Evolutionary conservation across 1,284 basidiomycete species (phyloP).

Genomic region (Moniliophthora roreri): DNA sequence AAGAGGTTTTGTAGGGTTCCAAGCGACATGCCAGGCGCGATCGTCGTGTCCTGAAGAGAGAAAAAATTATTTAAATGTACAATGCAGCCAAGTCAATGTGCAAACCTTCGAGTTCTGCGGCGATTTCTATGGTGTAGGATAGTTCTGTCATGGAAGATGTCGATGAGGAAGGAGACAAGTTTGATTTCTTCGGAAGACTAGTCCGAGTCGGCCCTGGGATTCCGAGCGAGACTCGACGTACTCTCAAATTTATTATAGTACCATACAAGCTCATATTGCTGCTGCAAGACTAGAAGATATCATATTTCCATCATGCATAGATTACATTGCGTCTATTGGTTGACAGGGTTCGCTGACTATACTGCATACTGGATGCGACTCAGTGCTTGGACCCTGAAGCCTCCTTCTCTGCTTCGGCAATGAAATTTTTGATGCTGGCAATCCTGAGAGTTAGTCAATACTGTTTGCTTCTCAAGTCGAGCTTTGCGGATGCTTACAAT

Average conservation of each 20-base stretch:
- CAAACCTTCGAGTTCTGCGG: slow-evolving; percentile 4
- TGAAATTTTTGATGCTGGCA: slow-evolving; percentile 58
- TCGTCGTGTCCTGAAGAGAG: slow-evolving; percentile 71
- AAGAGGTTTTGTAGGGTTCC: slow-evolving; percentile 85
- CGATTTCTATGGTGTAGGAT: slow-evolving; percentile 3
- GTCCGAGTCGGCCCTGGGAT: too few relatives aligned
- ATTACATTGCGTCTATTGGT: too few relatives aligned
- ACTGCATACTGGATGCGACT: not conserved
- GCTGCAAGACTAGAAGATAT: too few relatives aligned
- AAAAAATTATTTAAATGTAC: not conserved
- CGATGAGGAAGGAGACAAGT: too few relatives aligned
- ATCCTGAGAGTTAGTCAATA: slow-evolving; percentile 40
- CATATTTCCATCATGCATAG: too few relatives aligned
- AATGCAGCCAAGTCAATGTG: not conserved
- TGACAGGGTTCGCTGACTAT: too few relatives aligned
- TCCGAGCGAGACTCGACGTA: too few relatives aligned
- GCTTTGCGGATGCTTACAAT: slow-evolving; percentile 47
- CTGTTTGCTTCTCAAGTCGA: slow-evolving; percentile 19
- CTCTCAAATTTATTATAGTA: too few relatives aligned
- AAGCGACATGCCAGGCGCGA: slow-evolving; percentile 86
- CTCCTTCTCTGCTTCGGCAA: slow-evolving; percentile 57
- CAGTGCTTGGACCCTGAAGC: slow-evolving; percentile 1
- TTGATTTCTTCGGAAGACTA: too few relatives aligned
- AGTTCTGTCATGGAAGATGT: not conserved
- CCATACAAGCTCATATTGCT: too few relatives aligned